These are phyloP conservation scores for Schizothecium vesticola DNA, from an alignment of 495 filamentous ascomycete genomes.

Conservation along the genomic window DNA sequence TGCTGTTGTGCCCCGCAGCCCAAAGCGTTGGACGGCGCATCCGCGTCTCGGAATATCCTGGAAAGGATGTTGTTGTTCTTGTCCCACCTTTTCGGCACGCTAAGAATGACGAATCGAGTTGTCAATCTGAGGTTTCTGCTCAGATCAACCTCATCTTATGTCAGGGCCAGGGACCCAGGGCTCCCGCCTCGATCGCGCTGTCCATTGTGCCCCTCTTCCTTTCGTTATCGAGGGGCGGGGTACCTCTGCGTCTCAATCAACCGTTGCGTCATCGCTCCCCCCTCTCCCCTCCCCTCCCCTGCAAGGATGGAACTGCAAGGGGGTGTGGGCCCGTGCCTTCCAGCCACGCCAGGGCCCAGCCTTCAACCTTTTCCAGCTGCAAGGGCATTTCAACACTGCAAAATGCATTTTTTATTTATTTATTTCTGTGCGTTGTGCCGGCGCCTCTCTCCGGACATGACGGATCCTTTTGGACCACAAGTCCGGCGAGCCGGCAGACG, in stretches of 20 bases:
- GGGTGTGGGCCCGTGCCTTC: background rate
- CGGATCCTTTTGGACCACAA: background rate
- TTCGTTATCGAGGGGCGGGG: slow-evolving; percentile 5
- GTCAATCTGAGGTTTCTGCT: background rate
- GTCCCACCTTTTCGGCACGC: background rate
- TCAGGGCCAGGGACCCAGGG: background rate
- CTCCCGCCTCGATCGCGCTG: background rate
- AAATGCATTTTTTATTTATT: background rate
- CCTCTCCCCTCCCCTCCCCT: background rate
- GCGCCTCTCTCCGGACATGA: background rate
- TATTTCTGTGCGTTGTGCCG: background rate
- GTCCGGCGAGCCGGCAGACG: background rate
- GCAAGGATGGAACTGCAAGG: background rate
- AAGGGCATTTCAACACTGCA: background rate
- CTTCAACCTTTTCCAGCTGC: background rate
- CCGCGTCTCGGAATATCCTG: background rate
- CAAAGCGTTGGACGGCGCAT: background rate
- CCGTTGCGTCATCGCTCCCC: slow-evolving; percentile 11
- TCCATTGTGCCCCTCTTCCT: slow-evolving; percentile 1
- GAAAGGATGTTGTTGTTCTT: background rate
- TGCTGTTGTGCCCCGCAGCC: background rate
- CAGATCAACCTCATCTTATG: background rate
- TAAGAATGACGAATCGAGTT: background rate
- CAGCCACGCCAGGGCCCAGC: background rate
- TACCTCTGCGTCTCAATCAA: background rate